Evolutionary conservation across 805 yeast species (phyloP).

Genomic region (Yueomyces sp.): DNA sequence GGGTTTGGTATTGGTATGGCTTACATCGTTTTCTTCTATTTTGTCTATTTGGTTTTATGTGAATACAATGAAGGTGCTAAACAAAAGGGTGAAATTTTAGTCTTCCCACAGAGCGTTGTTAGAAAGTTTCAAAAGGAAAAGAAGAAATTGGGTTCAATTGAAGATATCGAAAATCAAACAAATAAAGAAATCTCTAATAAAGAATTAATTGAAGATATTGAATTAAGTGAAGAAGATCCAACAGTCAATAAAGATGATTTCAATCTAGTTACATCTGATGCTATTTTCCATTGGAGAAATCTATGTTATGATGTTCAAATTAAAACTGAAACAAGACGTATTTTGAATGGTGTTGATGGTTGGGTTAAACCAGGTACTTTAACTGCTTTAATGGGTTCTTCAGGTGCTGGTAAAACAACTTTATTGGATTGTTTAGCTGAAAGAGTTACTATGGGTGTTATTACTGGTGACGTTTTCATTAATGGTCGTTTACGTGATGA

Average conservation of each 20-base stretch:
- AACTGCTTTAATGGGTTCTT: slow-evolving; percentile 67
- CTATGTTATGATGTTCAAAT: slow-evolving; percentile 58
- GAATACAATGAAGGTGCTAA: slow-evolving; percentile 40
- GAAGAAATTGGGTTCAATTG: neutral
- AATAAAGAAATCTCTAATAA: slow-evolving; percentile 7
- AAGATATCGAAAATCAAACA: slow-evolving; percentile 5
- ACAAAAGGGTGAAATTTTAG: slow-evolving; percentile 50
- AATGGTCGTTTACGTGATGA: slow-evolving; percentile 48
- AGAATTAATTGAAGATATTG: slow-evolving; percentile 14
- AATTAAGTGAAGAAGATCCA: slow-evolving; percentile 4
- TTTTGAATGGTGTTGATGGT: slow-evolving; percentile 57
- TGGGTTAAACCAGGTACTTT: slow-evolving; percentile 77
- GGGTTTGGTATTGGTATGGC: slow-evolving; percentile 44
- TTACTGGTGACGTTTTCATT: slow-evolving; percentile 54
- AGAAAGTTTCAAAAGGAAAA: slow-evolving; percentile 30
- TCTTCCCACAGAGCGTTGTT: slow-evolving; percentile 38
- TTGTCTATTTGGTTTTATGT: slow-evolving; percentile 33
- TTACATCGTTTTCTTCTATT: slow-evolving; percentile 38
- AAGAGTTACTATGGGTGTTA: slow-evolving; percentile 57
- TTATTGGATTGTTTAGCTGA: slow-evolving; percentile 57
- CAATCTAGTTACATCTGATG: slow-evolving; percentile 24
- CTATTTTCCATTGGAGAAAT: slow-evolving; percentile 67
- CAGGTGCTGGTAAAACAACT: slow-evolving; percentile 77
- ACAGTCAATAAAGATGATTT: slow-evolving; percentile 12
- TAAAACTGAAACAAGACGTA: slow-evolving; percentile 44